These are phyloP conservation scores for Quercus berberidifolia DNA, from an alignment of 306 rosid species.

Conservation along the genomic window DNA sequence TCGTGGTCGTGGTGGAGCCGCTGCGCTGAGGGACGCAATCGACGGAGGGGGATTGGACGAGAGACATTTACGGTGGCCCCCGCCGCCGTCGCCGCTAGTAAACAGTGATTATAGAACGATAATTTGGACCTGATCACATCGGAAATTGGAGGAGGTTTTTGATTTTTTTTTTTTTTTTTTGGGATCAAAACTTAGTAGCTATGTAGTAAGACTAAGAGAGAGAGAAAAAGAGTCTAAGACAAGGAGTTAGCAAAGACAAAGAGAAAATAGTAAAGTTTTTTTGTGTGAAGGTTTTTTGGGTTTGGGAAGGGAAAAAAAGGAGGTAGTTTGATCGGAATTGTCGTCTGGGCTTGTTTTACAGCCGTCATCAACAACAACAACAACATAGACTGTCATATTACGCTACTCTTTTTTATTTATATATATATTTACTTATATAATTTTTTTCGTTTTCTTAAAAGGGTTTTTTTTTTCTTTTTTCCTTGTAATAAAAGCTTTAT, in stretches of 20 bases:
- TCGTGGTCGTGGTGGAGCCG: conserved; percentile 1
- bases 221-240: too few relatives aligned
- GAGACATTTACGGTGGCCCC: conserved; percentile 59
- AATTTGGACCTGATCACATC: not conserved
- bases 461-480: too few relatives aligned
- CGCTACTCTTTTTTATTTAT: not conserved
- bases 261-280: too few relatives aligned
- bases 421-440: too few relatives aligned
- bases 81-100: conserved; percentile 33
- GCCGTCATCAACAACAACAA: conserved; percentile 1
- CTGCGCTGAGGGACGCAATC: conserved; percentile 46
- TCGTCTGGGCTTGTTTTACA: conserved; percentile 8
- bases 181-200: too few relatives aligned
- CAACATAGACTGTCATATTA: conserved; percentile 5
- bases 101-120: conserved; percentile 6
- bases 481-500: too few relatives aligned
- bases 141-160: not conserved
- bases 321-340: conserved; percentile 5
- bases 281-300: too few relatives aligned
- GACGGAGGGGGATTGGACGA: conserved; percentile 46
- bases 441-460: not conserved
- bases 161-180: not conserved
- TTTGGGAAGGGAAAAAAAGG: not conserved
- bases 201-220: too few relatives aligned
- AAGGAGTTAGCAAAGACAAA: too few relatives aligned